Percentiles rank a stretch among this genome's conserved stretches.
Evolutionary conservation across 768 basidiomycete genomes (phyloP).

Genomic region (Rhizopogon vulgaris): DNA sequence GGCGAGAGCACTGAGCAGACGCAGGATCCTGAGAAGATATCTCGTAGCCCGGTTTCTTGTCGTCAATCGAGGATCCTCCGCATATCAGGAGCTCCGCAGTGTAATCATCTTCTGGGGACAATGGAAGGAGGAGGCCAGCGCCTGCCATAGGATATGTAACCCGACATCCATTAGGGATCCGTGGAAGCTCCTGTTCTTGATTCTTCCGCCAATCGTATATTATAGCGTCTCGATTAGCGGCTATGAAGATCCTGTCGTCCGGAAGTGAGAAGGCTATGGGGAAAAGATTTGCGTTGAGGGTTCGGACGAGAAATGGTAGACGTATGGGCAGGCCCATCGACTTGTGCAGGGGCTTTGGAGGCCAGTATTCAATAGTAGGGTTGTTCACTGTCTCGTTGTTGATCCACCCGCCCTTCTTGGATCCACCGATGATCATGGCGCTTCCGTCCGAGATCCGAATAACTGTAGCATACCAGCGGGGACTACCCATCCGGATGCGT

Average conservation of each 20-base stretch:
- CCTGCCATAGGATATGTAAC: conserved; percentile 83
- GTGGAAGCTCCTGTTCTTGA: conserved; percentile 55
- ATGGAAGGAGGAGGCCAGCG: conserved; percentile 65
- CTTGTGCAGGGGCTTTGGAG: conserved; percentile 66
- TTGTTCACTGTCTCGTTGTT: conserved; percentile 79
- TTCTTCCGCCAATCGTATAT: conserved; percentile 72
- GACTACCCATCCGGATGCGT: conserved; percentile 64
- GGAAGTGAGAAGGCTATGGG: conserved; percentile 71
- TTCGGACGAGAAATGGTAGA: conserved; percentile 60
- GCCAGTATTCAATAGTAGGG: conserved; percentile 77
- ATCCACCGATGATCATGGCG: conserved; percentile 78
- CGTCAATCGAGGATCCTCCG: conserved; percentile 66
- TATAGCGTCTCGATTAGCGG: conserved; percentile 73
- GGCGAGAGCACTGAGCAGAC: conserved; percentile 65
- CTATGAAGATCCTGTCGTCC: conserved; percentile 65
- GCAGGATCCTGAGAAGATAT: conserved; percentile 72
- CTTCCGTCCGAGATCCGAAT: conserved; percentile 71
- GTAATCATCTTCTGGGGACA: conserved; percentile 57
- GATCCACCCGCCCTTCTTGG: conserved; percentile 80
- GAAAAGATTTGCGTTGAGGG: conserved; percentile 79
- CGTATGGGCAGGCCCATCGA: conserved; percentile 62
- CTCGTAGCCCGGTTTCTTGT: conserved; percentile 49
- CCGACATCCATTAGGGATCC: conserved; percentile 70
- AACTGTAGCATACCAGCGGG: conserved; percentile 78
- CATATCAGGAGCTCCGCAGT: conserved; percentile 68